Conservation (phyloP, 169 alveolate genomes). For the Plasmodium coatneyi region DNA sequence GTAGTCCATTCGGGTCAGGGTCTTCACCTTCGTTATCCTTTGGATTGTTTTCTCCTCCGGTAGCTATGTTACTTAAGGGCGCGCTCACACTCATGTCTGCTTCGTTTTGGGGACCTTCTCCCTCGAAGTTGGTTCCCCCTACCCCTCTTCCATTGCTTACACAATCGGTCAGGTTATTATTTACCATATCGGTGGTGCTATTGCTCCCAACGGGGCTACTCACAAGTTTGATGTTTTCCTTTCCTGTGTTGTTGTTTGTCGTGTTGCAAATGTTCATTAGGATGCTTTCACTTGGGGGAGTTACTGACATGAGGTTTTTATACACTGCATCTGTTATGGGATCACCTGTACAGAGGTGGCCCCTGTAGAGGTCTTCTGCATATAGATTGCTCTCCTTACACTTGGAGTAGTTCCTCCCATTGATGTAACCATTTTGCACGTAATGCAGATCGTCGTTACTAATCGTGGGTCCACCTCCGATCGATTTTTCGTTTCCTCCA, state of each 20-base stretch:
- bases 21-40: background rate
- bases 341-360: background rate
- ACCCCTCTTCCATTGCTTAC: background rate
- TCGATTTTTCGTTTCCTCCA: background rate
- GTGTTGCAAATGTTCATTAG: background rate
- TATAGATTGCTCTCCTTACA: background rate
- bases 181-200: conserved; percentile 13
- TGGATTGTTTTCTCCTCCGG: background rate
- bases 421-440: background rate
- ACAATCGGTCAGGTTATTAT: background rate
- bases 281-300: background rate
- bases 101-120: background rate
- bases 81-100: background rate
- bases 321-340: background rate
- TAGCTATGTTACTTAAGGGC: background rate
- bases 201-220: background rate
- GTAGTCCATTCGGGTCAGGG: background rate
- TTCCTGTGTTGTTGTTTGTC: background rate
- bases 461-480: background rate
- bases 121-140: background rate
- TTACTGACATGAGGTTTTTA: background rate
- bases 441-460: background rate
- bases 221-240: background rate
- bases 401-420: background rate
- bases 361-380: background rate